A percentile compares a stretch with the other conserved stretches of the same genome.
Evolutionary conservation across 768 basidiomycete genomes (phyloP).

Genomic region (Cyclocybe aegerita): DNA sequence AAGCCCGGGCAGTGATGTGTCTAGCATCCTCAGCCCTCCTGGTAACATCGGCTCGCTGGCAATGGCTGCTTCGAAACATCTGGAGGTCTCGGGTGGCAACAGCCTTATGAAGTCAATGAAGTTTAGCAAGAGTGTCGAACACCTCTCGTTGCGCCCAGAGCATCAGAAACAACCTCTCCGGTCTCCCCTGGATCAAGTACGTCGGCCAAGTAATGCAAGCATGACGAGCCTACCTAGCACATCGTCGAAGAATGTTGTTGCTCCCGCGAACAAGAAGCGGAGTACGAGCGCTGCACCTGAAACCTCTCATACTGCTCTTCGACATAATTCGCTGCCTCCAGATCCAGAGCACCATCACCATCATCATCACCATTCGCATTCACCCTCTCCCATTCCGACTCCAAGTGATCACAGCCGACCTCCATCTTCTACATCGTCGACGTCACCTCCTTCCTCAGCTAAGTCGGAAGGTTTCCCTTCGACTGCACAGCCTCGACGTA

Average conservation of each 20-base stretch:
- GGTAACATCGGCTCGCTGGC: conserved; percentile 24
- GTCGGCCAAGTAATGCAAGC: conserved; percentile 40
- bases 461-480: conserved; percentile 13
- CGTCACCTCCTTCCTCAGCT: conserved; percentile 16
- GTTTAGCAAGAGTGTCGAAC: conserved; percentile 66
- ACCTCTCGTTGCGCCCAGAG: conserved; percentile 30
- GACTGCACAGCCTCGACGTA: conserved; percentile 28
- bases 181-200: conserved; percentile 25
- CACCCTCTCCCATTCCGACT: conserved; percentile 5
- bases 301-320: conserved; percentile 5
- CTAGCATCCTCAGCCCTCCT: conserved; percentile 35
- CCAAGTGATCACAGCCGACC: background rate
- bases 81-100: conserved; percentile 32
- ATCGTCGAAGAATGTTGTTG: background rate
- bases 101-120: conserved; percentile 47
- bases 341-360: conserved; percentile 10
- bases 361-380: conserved; percentile 6
- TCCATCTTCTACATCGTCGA: conserved; percentile 8
- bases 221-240: conserved; percentile 34
- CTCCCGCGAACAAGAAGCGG: conserved; percentile 14
- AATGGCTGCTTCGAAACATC: conserved; percentile 30
- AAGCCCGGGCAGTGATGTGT: conserved; percentile 45
- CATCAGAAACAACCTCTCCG: conserved; percentile 24
- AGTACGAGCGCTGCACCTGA: conserved; percentile 12
- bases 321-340: conserved; percentile 16